phyloP scores from a whole-genome alignment of 1,284 basidiomycete species.

The Xerocomus amazonicus region DNA sequence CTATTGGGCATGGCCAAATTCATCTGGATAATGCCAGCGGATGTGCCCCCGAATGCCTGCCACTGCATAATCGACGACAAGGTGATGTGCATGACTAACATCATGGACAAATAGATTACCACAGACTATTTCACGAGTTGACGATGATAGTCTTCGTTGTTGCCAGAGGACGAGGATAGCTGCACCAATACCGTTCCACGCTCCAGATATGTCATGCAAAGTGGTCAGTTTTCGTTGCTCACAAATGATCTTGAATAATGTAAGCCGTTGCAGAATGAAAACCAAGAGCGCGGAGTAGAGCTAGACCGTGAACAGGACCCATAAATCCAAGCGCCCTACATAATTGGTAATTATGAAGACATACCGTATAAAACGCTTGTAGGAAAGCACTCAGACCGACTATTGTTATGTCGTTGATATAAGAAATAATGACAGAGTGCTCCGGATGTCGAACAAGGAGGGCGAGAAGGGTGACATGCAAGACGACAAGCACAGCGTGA shows the following conservation, averaged over 20 bases:
- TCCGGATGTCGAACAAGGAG: neutral
- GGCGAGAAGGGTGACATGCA: neutral
- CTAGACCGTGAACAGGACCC: too few species aligned
- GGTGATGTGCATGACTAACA: constrained; percentile 16
- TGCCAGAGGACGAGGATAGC: constrained; percentile 14
- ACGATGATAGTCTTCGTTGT: constrained; percentile 14
- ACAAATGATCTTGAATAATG: neutral
- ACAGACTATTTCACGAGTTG: neutral
- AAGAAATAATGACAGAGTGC: neutral
- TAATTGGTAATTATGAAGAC: too few species aligned
- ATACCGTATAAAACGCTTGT: neutral
- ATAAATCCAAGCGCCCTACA: too few species aligned
- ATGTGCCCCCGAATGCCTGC: constrained; percentile 9
- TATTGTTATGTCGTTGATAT: neutral
- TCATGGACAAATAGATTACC: constrained; percentile 9
- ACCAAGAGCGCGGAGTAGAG: neutral
- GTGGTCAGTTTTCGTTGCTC: constrained; percentile 13
- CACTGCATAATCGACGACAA: constrained; percentile 22
- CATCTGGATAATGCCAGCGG: neutral
- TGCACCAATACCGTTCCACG: constrained; percentile 22
- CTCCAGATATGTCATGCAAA: constrained; percentile 14
- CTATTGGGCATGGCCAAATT: too few species aligned
- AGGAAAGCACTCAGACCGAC: neutral
- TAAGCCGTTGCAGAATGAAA: constrained; percentile 10
- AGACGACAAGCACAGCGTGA: neutral